Conservation (phyloP, 208 protist genomes). For the Leishmania martiniquensis region DNA sequence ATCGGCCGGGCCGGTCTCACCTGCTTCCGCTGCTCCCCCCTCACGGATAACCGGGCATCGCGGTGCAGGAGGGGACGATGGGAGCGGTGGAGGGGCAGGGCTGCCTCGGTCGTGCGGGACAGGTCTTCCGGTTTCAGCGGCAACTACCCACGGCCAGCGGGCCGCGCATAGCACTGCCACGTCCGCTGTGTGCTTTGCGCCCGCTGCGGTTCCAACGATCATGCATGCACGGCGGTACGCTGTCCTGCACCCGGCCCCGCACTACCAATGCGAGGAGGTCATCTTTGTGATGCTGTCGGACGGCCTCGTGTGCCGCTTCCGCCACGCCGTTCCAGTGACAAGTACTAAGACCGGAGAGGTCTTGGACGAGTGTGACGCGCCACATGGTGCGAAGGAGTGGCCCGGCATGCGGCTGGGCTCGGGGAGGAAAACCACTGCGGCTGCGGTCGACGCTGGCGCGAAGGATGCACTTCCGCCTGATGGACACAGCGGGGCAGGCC, state of each 20-base stretch:
- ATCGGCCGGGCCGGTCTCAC: neutral
- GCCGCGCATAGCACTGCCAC: neutral
- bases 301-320: slow-evolving; percentile 54
- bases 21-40: neutral
- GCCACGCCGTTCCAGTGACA: slow-evolving; percentile 4
- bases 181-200: slow-evolving; percentile 1
- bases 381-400: neutral
- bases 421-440: neutral
- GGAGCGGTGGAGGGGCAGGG: neutral
- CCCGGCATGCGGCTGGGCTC: neutral
- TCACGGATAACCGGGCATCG: neutral
- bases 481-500: neutral
- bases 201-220: slow-evolving; percentile 11
- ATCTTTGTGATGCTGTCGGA: slow-evolving; percentile 66
- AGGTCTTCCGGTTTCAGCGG: neutral
- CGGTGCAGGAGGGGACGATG: neutral
- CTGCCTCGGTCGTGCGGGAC: neutral
- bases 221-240: slow-evolving; percentile 26
- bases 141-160: neutral
- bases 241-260: slow-evolving; percentile 26
- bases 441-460: neutral
- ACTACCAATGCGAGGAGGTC: slow-evolving; percentile 50
- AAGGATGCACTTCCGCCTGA: neutral
- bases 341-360: neutral
- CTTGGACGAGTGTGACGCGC: neutral